A percentile compares a stretch with the other conserved stretches of the same genome.
Evolutionary conservation across 257 asterid genomes (phyloP).

Genomic region (Plantago major): DNA sequence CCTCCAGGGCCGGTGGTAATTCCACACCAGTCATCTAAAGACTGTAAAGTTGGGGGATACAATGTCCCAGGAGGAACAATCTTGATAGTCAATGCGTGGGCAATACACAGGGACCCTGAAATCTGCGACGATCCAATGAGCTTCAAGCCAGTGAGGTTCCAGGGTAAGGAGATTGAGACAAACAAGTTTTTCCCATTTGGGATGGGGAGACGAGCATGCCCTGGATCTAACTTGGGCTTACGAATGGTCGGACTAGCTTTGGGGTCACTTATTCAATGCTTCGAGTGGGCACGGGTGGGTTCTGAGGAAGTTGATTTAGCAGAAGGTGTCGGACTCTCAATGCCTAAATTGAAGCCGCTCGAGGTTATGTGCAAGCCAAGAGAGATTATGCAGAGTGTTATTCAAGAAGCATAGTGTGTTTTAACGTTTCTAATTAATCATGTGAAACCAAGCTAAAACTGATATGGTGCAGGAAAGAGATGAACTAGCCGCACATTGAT

Average conservation of each 20-base stretch:
- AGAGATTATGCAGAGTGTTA: constrained; percentile 11
- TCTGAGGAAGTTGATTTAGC: constrained; percentile 25
- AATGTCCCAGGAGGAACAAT: constrained; percentile 20
- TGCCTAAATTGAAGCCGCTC: constrained; percentile 29
- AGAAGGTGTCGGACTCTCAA: constrained; percentile 29
- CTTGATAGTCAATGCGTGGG: too few species aligned
- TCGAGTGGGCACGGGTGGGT: constrained; percentile 20
- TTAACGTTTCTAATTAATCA: too few species aligned
- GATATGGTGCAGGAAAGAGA: too few species aligned
- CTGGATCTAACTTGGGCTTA: constrained; percentile 9
- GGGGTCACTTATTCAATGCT: constrained; percentile 23
- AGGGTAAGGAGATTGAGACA: constrained; percentile 6
- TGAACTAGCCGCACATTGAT: too few species aligned
- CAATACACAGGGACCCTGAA: constrained; percentile 19
- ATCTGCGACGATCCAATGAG: constrained; percentile 10
- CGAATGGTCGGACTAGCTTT: constrained; percentile 15
- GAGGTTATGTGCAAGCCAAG: constrained; percentile 25
- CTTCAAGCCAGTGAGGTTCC: constrained; percentile 22
- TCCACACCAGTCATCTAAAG: constrained; percentile 19
- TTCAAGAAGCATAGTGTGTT: constrained; percentile 11
- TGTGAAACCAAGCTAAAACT: too few species aligned
- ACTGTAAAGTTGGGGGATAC: constrained; percentile 16
- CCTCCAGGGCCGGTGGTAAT: constrained; percentile 14
- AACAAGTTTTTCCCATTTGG: constrained; percentile 18
- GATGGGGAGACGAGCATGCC: constrained; percentile 22